Conservation (phyloP, 23 red algal genomes). For the Gracilaria domingensis region DNA sequence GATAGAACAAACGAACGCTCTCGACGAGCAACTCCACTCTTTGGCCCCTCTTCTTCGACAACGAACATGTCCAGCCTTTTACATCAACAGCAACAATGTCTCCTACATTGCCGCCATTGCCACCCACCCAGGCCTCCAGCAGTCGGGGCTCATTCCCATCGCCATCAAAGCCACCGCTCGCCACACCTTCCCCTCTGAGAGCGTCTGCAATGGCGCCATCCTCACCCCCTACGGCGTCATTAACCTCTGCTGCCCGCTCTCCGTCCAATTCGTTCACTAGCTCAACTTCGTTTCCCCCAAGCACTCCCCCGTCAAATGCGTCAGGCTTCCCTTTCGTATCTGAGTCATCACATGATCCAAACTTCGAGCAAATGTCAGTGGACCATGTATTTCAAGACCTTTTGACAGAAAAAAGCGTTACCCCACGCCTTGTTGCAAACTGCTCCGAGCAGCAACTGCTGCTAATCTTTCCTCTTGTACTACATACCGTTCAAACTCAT, state of each 20-base stretch:
- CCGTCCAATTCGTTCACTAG: background rate
- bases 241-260: background rate
- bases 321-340: background rate
- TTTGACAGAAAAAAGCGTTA: background rate
- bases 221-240: background rate
- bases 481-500: slow-evolving; percentile 2
- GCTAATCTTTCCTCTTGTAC: slow-evolving; percentile 15
- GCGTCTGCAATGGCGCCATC: background rate
- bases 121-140: background rate
- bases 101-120: background rate
- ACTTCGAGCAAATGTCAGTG: slow-evolving; percentile 21
- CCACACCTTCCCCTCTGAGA: background rate
- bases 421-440: slow-evolving; percentile 3
- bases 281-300: background rate
- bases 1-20: too few relatives aligned
- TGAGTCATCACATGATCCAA: background rate
- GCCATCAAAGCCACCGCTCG: background rate
- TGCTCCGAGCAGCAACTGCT: slow-evolving; percentile 17
- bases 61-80: background rate
- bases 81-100: background rate
- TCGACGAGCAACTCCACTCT: too few relatives aligned
- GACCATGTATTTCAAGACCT: slow-evolving; percentile 3
- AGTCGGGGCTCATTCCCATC: background rate
- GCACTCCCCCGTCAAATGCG: background rate
- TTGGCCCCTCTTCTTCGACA: too few relatives aligned